Evolutionary conservation across 2,329 filamentous ascomycete species (phyloP).

Genomic region (Neurospora sp.): DNA sequence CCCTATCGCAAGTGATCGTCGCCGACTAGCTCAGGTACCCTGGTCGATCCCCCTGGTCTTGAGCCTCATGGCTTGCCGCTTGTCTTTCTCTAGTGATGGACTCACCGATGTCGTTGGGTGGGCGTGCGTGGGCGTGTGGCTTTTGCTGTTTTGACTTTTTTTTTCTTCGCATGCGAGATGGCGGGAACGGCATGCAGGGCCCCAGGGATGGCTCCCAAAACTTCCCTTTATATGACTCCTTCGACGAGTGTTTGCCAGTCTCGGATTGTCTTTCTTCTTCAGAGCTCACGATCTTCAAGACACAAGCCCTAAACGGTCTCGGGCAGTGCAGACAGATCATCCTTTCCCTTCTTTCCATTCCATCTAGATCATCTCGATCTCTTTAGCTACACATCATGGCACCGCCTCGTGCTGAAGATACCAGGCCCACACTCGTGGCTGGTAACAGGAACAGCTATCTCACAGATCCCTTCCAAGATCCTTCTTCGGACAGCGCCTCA

Average conservation of each 20-base stretch:
- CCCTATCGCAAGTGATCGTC: background rate
- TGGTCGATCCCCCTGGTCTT: background rate
- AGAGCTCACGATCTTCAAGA: background rate
- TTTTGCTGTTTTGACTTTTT: background rate
- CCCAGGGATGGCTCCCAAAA: background rate
- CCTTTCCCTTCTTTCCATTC: background rate
- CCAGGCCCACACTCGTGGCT: background rate
- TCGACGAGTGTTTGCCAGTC: background rate
- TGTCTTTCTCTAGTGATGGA: background rate
- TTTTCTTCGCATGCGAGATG: background rate
- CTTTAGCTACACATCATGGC: background rate
- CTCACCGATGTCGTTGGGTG: background rate
- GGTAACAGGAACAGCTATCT: background rate
- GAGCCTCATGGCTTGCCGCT: background rate
- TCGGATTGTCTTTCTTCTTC: background rate
- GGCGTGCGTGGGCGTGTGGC: background rate
- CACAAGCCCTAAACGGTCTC: background rate
- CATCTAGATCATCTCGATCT: background rate
- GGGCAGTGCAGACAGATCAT: background rate
- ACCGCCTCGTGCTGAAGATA: background rate
- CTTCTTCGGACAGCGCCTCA: constrained; percentile 11
- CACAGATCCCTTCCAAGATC: constrained; percentile 11
- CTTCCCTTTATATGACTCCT: background rate
- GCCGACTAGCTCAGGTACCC: background rate
- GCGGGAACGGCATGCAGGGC: background rate